Percentiles rank a stretch among this genome's conserved stretches.
phyloP scores from a whole-genome alignment of 2,329 filamentous ascomycete species.

The Ceratocystis eucalypticola region DNA sequence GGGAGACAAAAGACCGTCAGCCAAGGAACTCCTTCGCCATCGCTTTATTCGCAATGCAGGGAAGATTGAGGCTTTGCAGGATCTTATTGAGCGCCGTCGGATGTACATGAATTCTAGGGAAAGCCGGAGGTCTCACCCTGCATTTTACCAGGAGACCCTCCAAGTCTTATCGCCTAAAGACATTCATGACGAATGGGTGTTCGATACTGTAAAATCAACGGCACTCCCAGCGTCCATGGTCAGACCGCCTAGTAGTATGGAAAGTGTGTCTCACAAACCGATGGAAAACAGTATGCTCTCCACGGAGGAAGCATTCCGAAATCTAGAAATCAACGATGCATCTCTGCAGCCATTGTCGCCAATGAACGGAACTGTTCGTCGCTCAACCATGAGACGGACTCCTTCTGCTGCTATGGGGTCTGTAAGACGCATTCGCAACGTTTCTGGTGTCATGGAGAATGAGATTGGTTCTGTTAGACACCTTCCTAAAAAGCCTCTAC shows the following conservation, averaged over 20 bases:
- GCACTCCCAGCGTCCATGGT: conserved; percentile 23
- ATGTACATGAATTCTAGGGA: conserved; percentile 60
- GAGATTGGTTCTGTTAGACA: conserved; percentile 17
- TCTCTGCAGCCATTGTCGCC: conserved; percentile 45
- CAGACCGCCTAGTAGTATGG: not conserved
- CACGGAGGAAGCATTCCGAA: conserved; percentile 47
- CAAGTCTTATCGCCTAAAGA: conserved; percentile 52
- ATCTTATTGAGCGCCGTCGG: conserved; percentile 71
- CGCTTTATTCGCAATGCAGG: conserved; percentile 78
- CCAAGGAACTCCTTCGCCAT: conserved; percentile 76
- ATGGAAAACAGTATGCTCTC: conserved; percentile 12
- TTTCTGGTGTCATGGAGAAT: conserved; percentile 9
- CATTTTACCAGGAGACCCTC: conserved; percentile 89
- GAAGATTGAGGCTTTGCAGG: conserved; percentile 75
- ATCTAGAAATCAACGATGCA: conserved; percentile 47
- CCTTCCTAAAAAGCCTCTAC: conserved; percentile 42
- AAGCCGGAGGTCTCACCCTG: conserved; percentile 54
- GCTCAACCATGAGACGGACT: conserved; percentile 34
- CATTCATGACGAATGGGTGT: conserved; percentile 82
- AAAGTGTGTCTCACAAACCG: conserved; percentile 1
- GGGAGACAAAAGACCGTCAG: conserved; percentile 67
- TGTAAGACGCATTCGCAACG: conserved; percentile 17
- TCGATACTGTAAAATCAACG: conserved; percentile 78
- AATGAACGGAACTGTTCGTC: conserved; percentile 42
- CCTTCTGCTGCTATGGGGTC: conserved; percentile 16